Evolutionary conservation across 2,329 filamentous ascomycete genomes (phyloP).

Genomic region (Chaetomium sp.): DNA sequence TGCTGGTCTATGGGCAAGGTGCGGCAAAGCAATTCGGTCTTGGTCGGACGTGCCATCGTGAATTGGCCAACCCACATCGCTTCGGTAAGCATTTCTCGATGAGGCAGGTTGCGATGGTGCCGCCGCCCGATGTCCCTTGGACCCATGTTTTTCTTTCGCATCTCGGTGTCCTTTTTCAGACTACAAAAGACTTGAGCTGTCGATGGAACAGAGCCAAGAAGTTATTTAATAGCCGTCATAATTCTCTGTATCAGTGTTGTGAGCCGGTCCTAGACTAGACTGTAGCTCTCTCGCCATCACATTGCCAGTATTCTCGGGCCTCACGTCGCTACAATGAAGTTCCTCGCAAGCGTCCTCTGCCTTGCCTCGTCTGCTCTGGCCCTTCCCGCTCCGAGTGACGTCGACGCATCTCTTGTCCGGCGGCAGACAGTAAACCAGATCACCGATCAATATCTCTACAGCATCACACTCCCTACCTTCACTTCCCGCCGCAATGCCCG

Average conservation of each 20-base stretch:
- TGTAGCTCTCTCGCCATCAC: background rate
- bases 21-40: background rate
- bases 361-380: constrained; percentile 28
- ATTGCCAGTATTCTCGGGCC: background rate
- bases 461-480: constrained; percentile 47
- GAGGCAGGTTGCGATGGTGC: constrained; percentile 22
- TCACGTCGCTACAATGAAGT: constrained; percentile 39
- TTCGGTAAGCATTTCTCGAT: constrained; percentile 19
- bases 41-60: constrained; percentile 13
- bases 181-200: background rate
- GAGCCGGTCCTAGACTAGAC: background rate
- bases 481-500: constrained; percentile 43
- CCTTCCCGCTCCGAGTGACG: constrained; percentile 15
- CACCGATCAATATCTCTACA: constrained; percentile 53
- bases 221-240: background rate
- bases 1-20: background rate
- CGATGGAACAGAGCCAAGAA: background rate
- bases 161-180: constrained; percentile 15
- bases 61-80: background rate
- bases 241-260: too few species aligned
- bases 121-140: background rate
- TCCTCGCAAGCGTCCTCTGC: constrained; percentile 35
- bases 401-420: constrained; percentile 8
- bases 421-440: constrained; percentile 35
- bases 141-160: background rate